These are phyloP conservation scores for Fusarium haematococcum DNA, from an alignment of 2,329 filamentous ascomycete species.

Conservation along the genomic window DNA sequence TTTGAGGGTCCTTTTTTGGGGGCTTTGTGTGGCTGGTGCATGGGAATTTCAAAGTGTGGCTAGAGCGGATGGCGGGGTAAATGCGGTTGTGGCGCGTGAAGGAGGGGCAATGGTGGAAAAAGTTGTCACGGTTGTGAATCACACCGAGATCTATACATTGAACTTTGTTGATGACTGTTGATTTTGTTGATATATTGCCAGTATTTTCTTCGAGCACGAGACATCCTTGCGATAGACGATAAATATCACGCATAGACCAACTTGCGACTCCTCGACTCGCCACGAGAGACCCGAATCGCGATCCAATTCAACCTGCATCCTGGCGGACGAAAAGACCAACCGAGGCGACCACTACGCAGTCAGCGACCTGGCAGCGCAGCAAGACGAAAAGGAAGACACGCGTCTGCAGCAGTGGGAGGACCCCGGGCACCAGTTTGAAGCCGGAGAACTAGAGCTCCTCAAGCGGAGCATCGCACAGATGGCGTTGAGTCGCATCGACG, in stretches of 20 bases:
- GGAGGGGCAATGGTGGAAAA: constrained; percentile 34
- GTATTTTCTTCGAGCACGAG: not conserved
- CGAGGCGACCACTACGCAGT: not conserved
- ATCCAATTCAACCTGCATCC: constrained; percentile 16
- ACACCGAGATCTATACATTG: constrained; percentile 29
- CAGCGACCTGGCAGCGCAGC: not conserved
- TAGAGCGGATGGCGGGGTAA: constrained; percentile 27
- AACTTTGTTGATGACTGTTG: not conserved
- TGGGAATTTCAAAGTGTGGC: constrained; percentile 8
- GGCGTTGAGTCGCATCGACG: constrained; percentile 57
- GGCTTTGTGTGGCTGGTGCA: constrained; percentile 14
- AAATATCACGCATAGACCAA: not conserved
- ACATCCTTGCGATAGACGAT: not conserved
- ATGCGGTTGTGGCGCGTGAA: constrained; percentile 22
- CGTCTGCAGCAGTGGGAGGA: constrained; percentile 41
- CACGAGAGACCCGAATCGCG: not conserved
- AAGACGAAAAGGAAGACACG: constrained; percentile 9
- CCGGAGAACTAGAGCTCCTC: constrained; percentile 41
- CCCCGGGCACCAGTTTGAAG: constrained; percentile 38
- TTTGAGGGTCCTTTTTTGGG: not conserved
- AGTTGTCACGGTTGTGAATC: constrained; percentile 30
- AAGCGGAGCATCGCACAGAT: constrained; percentile 51
- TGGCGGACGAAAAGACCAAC: constrained; percentile 20
- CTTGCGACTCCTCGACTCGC: not conserved
- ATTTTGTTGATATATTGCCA: not conserved